Conservation (phyloP, 345 rosid genomes). For the Aquilaria malaccensis region DNA sequence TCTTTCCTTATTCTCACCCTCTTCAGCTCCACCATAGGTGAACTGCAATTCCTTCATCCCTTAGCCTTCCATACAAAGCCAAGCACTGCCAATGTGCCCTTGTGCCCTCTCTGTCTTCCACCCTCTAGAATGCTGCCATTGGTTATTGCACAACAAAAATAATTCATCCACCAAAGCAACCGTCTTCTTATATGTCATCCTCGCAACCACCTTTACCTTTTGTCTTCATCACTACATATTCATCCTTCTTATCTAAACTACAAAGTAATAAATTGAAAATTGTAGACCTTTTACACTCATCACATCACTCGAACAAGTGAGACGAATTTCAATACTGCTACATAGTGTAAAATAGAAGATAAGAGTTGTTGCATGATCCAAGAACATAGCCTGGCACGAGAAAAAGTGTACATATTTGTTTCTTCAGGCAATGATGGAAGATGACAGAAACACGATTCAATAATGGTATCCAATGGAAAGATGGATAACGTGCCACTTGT, state of each 20-base stretch:
- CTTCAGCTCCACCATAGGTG: constrained; percentile 41
- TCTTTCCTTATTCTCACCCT: neutral
- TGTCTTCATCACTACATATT: constrained; percentile 42
- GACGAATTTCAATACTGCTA: too few relatives aligned
- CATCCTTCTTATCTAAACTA: constrained; percentile 10
- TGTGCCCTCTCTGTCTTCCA: constrained; percentile 27
- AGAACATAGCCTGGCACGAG: too few relatives aligned
- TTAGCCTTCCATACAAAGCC: constrained; percentile 32
- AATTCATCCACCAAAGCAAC: constrained; percentile 34
- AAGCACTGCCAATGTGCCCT: constrained; percentile 35
- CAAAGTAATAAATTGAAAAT: too few relatives aligned
- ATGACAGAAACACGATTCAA: too few relatives aligned
- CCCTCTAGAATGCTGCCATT: constrained; percentile 18
- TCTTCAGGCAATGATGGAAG: too few relatives aligned
- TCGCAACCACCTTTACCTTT: constrained; percentile 32
- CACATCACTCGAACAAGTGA: too few relatives aligned
- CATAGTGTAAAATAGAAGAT: too few relatives aligned
- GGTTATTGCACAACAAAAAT: constrained; percentile 33
- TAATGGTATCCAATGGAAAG: too few relatives aligned
- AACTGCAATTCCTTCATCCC: constrained; percentile 39
- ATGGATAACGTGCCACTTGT: too few relatives aligned
- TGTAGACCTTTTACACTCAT: too few relatives aligned
- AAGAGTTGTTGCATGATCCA: too few relatives aligned
- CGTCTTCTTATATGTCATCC: constrained; percentile 19
- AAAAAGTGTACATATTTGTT: too few relatives aligned